A percentile compares a stretch with the other conserved stretches of the same genome.
phyloP scores from a whole-genome alignment of 331 rosid genomes.

The Arachis monticola region DNA sequence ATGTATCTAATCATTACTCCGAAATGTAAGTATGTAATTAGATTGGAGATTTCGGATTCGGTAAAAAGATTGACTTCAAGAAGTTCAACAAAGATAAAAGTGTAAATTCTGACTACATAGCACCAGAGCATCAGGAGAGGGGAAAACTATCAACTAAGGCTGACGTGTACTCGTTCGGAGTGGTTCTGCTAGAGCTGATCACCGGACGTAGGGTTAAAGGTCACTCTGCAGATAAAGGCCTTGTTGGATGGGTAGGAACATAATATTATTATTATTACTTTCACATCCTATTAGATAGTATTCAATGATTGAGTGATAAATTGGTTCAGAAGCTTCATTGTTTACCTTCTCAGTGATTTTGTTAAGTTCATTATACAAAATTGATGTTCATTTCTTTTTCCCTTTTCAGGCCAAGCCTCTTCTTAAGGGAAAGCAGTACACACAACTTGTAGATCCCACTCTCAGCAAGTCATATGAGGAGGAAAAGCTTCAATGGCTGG shows the following conservation, averaged over 20 bases:
- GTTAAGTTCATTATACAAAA: background rate
- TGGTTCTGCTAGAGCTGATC: constrained; percentile 55
- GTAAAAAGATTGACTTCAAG: constrained; percentile 31
- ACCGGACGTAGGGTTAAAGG: constrained; percentile 43
- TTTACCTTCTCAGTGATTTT: background rate
- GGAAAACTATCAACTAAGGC: constrained; percentile 41
- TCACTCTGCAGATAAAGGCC: constrained; percentile 40
- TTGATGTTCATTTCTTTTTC: constrained; percentile 10
- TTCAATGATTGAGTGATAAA: background rate
- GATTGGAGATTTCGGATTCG: constrained; percentile 55
- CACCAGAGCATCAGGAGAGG: constrained; percentile 47
- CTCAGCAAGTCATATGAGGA: constrained; percentile 48
- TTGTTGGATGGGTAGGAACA: constrained; percentile 54
- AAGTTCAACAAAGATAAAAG: constrained; percentile 39
- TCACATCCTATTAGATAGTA: constrained; percentile 1
- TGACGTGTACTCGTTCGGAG: constrained; percentile 57
- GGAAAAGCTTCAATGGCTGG: constrained; percentile 47
- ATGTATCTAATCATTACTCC: constrained; percentile 28
- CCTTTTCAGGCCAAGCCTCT: constrained; percentile 50
- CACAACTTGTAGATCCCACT: constrained; percentile 47
- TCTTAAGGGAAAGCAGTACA: constrained; percentile 46
- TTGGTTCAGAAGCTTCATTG: background rate
- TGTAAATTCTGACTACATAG: constrained; percentile 37
- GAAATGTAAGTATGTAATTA: constrained; percentile 29
- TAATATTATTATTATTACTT: background rate